Conservation (phyloP, 2,329 filamentous ascomycete species). For the Clonostachys rosea region DNA sequence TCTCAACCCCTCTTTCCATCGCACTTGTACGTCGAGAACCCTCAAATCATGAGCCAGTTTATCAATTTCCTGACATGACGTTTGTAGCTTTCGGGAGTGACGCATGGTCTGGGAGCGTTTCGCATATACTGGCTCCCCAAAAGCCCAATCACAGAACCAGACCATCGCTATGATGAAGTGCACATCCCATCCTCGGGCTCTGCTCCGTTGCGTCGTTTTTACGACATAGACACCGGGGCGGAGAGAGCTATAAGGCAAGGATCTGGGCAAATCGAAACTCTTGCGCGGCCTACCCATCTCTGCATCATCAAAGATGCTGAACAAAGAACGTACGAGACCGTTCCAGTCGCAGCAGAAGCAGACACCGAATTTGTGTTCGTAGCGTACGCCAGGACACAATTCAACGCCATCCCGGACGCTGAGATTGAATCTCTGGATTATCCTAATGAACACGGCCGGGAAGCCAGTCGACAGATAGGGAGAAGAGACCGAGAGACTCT, state of each 20-base stretch:
- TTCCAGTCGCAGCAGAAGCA: conserved; percentile 13
- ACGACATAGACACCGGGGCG: too few relatives aligned
- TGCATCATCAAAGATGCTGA: conserved; percentile 13
- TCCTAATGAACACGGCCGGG: conserved; percentile 7
- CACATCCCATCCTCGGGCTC: not conserved
- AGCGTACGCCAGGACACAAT: conserved; percentile 33
- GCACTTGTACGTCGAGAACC: not conserved
- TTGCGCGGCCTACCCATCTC: conserved; percentile 8
- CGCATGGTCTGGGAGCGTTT: too few relatives aligned
- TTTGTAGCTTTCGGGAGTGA: too few relatives aligned
- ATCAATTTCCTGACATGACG: too few relatives aligned
- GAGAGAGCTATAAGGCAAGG: too few relatives aligned
- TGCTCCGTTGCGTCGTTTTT: not conserved
- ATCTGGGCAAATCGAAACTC: too few relatives aligned
- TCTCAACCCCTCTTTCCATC: not conserved
- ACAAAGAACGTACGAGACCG: conserved; percentile 6
- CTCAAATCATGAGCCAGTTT: not conserved
- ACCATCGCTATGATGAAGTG: not conserved
- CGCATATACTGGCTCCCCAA: not conserved
- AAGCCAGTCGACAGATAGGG: conserved; percentile 8
- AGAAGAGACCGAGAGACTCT: conserved; percentile 15
- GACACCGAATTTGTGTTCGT: conserved; percentile 29
- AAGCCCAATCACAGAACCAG: not conserved
- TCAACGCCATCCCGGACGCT: conserved; percentile 15
- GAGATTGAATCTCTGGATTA: conserved; percentile 7